Base-by-base conservation (phyloP, 2,329 filamentous ascomycete species). In the Nemania diffusa region DNA sequence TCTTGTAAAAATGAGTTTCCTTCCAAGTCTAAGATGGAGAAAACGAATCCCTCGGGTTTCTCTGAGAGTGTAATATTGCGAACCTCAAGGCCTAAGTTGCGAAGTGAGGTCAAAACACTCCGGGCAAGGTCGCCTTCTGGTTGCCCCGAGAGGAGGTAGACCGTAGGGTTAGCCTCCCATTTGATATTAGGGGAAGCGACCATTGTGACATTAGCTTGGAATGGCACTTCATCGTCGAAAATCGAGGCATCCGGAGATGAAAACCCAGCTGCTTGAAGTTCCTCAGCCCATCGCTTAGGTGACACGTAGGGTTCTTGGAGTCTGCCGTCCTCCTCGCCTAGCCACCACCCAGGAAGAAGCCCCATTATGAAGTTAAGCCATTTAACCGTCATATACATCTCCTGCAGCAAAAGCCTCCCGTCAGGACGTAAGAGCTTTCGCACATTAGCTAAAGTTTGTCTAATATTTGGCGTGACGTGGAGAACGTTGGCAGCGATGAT, bases 401-500 rank as follows among this genome's bases (percentile, higher is more conserved):
- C 74, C 17, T 69, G 48, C 5, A 76, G 15, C 1, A 75, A 9
- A 4, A 76, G 65, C 8, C 27, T 55, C 5, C 75, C 75, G 9
- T 66, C 66, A 0, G 73, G 73, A n/a, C 62, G 56, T 7, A 77
- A 62, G 11, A 77, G 61, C 26, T 59, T 68, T 1, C 67, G 67
- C 1, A 73, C 61, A 55, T 77, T 71, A 2, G 8, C 2, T 24
- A 76, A 20, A 1, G 73, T 69, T n/a, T 60, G 20, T 20, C 37
- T n/a, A 7, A 69, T 50, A 0, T 55, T 51, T 2, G 58, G 53
- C 1, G 65, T 66, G n/a, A 50, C 57, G 11, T 64, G 57, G 1
- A 67, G 32, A 44, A 60, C 71, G 29, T 76, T 72, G 5, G 69
- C 46, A 1, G 74, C 73, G 13, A 77, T 26, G 29, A 77, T 64